A percentile compares a stretch with the other conserved stretches of the same genome.
phyloP scores from a whole-genome alignment of 2,329 filamentous ascomycete genomes.

The Cercospora brassicicola region DNA sequence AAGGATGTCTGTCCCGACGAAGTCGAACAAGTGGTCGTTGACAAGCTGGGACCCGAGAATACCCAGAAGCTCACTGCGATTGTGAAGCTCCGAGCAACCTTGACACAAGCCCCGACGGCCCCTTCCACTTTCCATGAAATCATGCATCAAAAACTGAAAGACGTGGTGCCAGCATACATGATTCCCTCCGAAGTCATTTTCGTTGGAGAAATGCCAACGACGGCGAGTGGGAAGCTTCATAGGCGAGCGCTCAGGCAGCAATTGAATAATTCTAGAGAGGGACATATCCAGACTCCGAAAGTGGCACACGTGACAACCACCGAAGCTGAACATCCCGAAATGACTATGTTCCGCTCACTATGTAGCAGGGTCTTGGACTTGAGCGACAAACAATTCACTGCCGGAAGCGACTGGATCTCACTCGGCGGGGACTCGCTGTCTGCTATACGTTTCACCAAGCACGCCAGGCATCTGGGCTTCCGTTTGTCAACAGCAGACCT shows the following conservation, averaged over 20 bases:
- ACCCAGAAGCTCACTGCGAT: neutral
- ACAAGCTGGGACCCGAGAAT: neutral
- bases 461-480: neutral
- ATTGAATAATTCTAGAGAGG: neutral
- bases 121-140: neutral
- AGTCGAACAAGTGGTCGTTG: neutral
- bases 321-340: neutral
- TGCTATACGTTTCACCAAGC: neutral
- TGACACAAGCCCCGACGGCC: neutral
- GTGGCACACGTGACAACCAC: fast-evolving
- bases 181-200: neutral
- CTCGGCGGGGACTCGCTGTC: neutral
- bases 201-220: neutral
- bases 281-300: fast-evolving
- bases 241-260: neutral
- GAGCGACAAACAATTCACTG: neutral
- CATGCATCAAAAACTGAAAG: neutral
- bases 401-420: neutral
- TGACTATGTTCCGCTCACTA: neutral
- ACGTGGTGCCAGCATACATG: neutral
- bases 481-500: neutral
- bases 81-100: neutral
- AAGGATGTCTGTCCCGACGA: neutral
- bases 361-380: neutral
- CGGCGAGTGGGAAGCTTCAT: neutral